phyloP scores from a whole-genome alignment of 345 rosid species.

The Garcia nutans region DNA sequence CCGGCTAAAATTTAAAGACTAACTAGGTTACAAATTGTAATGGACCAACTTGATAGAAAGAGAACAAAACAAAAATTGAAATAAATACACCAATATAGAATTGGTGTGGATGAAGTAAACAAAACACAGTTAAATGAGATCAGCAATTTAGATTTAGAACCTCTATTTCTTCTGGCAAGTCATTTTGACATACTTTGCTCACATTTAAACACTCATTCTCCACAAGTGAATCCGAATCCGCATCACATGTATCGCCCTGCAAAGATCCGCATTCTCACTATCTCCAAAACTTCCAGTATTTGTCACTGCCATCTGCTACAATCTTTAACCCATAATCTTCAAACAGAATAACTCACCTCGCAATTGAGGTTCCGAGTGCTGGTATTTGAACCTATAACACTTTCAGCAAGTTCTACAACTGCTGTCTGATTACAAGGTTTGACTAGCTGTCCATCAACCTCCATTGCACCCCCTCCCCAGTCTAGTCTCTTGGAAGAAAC shows the following conservation, averaged over 20 bases:
- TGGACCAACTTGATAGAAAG: conserved; percentile 10
- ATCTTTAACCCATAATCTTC: conserved; percentile 38
- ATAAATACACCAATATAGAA: conserved; percentile 5
- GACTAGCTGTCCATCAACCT: conserved; percentile 43
- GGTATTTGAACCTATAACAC: conserved; percentile 36
- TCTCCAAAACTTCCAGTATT: conserved; percentile 28
- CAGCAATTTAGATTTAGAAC: conserved; percentile 39
- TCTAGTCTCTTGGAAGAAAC: conserved; percentile 26
- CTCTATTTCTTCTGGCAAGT: conserved; percentile 52
- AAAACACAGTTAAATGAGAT: background rate
- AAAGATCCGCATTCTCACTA: conserved; percentile 48
- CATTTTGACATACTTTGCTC: conserved; percentile 32
- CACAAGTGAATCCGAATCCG: conserved; percentile 35
- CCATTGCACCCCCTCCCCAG: conserved; percentile 29
- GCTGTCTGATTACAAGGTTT: conserved; percentile 38
- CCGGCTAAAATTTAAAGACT: conserved; percentile 4
- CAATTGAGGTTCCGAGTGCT: conserved; percentile 41
- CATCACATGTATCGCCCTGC: conserved; percentile 45
- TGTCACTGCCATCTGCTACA: conserved; percentile 33
- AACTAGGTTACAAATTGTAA: conserved; percentile 13
- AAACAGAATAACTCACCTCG: conserved; percentile 53
- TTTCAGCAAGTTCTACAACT: conserved; percentile 37
- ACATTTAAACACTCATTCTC: conserved; percentile 43
- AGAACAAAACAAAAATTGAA: background rate
- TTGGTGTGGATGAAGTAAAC: background rate